Conservation (phyloP, 129 eudicot species). For the Ambrosia trifida region DNA sequence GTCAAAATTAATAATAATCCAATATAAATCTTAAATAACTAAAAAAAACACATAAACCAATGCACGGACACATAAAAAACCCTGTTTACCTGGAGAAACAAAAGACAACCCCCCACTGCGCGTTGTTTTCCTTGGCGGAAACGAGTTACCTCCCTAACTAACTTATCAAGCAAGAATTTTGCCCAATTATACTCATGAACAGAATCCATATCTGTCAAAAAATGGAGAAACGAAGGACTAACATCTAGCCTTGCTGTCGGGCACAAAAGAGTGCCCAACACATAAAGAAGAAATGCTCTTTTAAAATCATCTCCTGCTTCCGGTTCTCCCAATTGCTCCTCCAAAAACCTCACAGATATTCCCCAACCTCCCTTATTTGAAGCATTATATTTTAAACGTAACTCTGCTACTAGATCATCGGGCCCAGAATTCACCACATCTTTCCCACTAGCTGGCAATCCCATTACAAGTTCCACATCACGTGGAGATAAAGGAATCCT, state of each 20-base stretch:
- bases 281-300: constrained; percentile 76
- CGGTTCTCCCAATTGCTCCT: constrained; percentile 60
- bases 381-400: constrained; percentile 67
- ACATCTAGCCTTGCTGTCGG: constrained; percentile 93
- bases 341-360: constrained; percentile 68
- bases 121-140: constrained; percentile 86
- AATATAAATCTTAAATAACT: constrained; percentile 1
- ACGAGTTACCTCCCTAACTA: constrained; percentile 84
- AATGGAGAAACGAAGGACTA: constrained; percentile 82
- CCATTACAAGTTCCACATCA: constrained; percentile 89
- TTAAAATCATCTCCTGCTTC: constrained; percentile 85
- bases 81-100: constrained; percentile 71
- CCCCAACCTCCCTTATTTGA: constrained; percentile 54
- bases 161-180: constrained; percentile 74
- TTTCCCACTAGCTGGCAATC: constrained; percentile 73
- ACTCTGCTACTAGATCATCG: constrained; percentile 63
- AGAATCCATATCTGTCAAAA: constrained; percentile 66
- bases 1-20: constrained; percentile 16
- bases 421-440: constrained; percentile 78
- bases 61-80: constrained; percentile 14
- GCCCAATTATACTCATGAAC: constrained; percentile 85
- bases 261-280: constrained; percentile 73
- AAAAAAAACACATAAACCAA: background rate
- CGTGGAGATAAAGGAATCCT: constrained; percentile 67
- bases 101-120: constrained; percentile 87